Conservation (phyloP, 2,329 filamentous ascomycete species). For the Alternaria ethzedia region DNA sequence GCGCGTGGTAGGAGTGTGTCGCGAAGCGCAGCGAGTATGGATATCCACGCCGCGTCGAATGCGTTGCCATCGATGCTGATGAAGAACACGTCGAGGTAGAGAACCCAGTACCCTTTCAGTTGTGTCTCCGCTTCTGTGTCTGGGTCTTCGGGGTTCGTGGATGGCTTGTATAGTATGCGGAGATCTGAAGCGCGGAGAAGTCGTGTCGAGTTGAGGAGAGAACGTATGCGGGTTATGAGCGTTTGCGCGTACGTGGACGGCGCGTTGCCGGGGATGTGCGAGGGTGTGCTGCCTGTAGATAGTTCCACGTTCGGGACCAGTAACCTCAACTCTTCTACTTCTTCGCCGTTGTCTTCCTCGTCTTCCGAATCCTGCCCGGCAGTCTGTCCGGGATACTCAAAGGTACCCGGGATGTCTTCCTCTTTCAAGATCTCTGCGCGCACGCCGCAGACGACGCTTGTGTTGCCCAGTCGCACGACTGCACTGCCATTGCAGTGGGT, state of each 20-base stretch:
- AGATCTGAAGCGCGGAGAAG: constrained; percentile 72
- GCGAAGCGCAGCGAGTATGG: constrained; percentile 78
- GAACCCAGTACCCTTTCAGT: constrained; percentile 88
- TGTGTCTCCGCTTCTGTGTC: constrained; percentile 57
- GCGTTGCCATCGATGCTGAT: constrained; percentile 91
- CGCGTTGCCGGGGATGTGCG: constrained; percentile 82
- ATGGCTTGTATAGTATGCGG: constrained; percentile 71
- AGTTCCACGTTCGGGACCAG: constrained; percentile 94
- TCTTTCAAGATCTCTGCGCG: constrained; percentile 83
- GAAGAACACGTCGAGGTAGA: constrained; percentile 95
- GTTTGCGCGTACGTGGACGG: constrained; percentile 83
- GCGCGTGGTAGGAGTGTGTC: constrained; percentile 80
- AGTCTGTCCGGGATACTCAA: constrained; percentile 28
- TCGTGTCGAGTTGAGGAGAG: constrained; percentile 73
- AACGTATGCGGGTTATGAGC: constrained; percentile 79
- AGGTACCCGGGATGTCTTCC: constrained; percentile 72
- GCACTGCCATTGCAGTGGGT: constrained; percentile 90
- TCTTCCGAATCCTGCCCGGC: constrained; percentile 24
- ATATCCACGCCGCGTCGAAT: constrained; percentile 89
- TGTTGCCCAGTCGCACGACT: constrained; percentile 86
- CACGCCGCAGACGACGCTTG: constrained; percentile 92
- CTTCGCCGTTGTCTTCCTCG: constrained; percentile 30
- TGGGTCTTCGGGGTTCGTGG: constrained; percentile 52
- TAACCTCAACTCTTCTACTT: constrained; percentile 65
- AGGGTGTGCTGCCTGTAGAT: constrained; percentile 85